These are phyloP conservation scores for Sugiyamaella pinicola DNA, from an alignment of 1,139 yeast genomes.

Conservation along the genomic window DNA sequence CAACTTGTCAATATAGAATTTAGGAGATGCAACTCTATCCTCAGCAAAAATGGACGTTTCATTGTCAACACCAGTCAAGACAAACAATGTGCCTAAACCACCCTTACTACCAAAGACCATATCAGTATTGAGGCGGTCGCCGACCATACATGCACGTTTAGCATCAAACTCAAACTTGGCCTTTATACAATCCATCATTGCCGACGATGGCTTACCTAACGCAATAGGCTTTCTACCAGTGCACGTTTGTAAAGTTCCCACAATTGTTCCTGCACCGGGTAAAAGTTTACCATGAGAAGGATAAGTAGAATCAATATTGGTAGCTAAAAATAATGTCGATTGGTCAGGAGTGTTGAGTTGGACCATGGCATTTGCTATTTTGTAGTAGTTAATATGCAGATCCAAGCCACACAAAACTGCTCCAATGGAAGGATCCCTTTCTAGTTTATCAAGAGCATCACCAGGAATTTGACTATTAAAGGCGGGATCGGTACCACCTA, in stretches of 20 bases:
- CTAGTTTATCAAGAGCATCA: slow-evolving; percentile 40
- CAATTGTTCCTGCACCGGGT: slow-evolving; percentile 95
- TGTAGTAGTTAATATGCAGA: slow-evolving; percentile 72
- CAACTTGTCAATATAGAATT: slow-evolving; percentile 67
- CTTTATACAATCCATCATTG: slow-evolving; percentile 88
- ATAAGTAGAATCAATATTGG: slow-evolving; percentile 94
- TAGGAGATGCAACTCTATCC: slow-evolving; percentile 56
- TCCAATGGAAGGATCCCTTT: slow-evolving; percentile 73
- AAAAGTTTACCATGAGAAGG: slow-evolving; percentile 83
- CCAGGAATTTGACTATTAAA: slow-evolving; percentile 35
- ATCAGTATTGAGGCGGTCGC: slow-evolving; percentile 94
- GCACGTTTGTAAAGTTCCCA: slow-evolving; percentile 75
- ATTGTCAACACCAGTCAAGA: slow-evolving; percentile 86
- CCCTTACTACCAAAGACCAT: slow-evolving; percentile 89
- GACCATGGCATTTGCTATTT: slow-evolving; percentile 78
- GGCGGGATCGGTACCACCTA: slow-evolving; percentile 69
- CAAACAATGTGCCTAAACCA: slow-evolving; percentile 79
- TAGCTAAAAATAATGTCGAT: slow-evolving; percentile 74
- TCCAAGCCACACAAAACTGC: slow-evolving; percentile 91
- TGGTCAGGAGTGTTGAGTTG: slow-evolving; percentile 64
- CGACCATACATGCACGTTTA: slow-evolving; percentile 80
- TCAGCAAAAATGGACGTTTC: slow-evolving; percentile 57
- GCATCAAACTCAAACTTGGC: slow-evolving; percentile 66
- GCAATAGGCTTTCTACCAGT: slow-evolving; percentile 75
- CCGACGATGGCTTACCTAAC: slow-evolving; percentile 89